These are phyloP conservation scores for Stephania yunnanensis DNA, from an alignment of 164 flowering plant genomes.

Conservation along the genomic window DNA sequence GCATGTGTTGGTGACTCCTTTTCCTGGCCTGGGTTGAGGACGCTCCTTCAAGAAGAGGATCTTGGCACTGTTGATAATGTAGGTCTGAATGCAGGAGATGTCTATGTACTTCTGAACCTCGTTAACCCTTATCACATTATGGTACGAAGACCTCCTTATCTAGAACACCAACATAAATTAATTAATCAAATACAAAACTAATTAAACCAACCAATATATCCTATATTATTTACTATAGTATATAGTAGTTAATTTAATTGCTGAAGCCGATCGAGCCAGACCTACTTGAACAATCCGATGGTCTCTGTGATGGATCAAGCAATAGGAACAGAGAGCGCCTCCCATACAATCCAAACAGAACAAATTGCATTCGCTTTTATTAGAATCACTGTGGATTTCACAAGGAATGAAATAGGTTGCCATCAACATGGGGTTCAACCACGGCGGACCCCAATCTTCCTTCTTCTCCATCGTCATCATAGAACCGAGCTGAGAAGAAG, in stretches of 20 bases:
- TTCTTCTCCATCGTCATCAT: neutral
- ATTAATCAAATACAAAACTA: neutral
- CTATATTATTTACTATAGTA: neutral
- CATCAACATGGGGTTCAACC: constrained; percentile 54
- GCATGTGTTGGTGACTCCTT: constrained; percentile 76
- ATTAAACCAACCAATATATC: neutral
- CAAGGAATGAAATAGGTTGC: constrained; percentile 48
- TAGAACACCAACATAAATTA: constrained; percentile 5
- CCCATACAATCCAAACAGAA: constrained; percentile 64
- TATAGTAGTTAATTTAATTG: neutral
- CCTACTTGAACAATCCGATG: constrained; percentile 60
- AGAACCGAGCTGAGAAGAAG: neutral
- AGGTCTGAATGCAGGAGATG: constrained; percentile 56
- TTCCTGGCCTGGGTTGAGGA: constrained; percentile 73
- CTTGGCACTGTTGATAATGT: constrained; percentile 77
- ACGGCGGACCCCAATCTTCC: constrained; percentile 38
- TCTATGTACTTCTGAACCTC: constrained; percentile 74
- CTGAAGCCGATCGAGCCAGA: neutral
- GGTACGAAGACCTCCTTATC: constrained; percentile 82
- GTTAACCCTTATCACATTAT: constrained; percentile 64
- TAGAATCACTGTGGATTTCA: constrained; percentile 38
- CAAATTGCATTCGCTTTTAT: constrained; percentile 63
- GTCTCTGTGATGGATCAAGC: constrained; percentile 46
- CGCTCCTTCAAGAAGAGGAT: constrained; percentile 71
- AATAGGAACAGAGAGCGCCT: constrained; percentile 53